These are phyloP conservation scores for Canariomyces notabilis DNA, from an alignment of 2,329 filamentous ascomycete species.

Conservation along the genomic window DNA sequence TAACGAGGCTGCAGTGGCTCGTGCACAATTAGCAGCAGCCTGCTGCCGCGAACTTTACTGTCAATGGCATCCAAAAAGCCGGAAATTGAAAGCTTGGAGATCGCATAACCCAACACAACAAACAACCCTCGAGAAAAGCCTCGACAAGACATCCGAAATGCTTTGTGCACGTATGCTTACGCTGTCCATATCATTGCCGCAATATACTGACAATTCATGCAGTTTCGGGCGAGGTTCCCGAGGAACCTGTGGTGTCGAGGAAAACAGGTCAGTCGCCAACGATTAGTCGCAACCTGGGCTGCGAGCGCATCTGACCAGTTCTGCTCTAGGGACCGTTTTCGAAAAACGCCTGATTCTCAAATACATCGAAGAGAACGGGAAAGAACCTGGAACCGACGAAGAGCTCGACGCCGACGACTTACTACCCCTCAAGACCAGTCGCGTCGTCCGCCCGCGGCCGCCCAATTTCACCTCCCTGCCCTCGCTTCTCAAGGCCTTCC, in stretches of 20 bases:
- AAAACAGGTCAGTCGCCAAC: conserved; percentile 68
- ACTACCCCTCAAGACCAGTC: conserved; percentile 76
- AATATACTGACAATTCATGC: conserved; percentile 18
- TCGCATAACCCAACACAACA: conserved; percentile 5
- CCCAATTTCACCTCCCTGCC: conserved; percentile 95
- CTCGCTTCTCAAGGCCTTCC: conserved; percentile 86
- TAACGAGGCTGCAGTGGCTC: conserved; percentile 10
- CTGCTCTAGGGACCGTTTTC: conserved; percentile 69
- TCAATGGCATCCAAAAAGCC: conserved; percentile 16
- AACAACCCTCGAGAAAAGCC: conserved; percentile 1
- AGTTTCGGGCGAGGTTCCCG: conserved; percentile 96
- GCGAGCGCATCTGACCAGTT: conserved; percentile 6
- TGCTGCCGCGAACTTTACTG: conserved; percentile 3
- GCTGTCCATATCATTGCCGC: background rate
- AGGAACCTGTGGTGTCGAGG: conserved; percentile 89
- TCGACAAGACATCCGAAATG: conserved; percentile 22
- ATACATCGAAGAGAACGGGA: conserved; percentile 88
- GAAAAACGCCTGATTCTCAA: conserved; percentile 94
- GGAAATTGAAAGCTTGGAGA: conserved; percentile 17
- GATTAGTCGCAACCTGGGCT: background rate
- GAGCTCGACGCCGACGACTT: conserved; percentile 80
- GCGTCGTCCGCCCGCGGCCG: conserved; percentile 80
- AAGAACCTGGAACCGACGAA: conserved; percentile 85
- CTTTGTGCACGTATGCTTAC: conserved; percentile 28
- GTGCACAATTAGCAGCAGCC: too few species aligned